Evolutionary conservation across 2,329 filamentous ascomycete genomes (phyloP).

Genomic region (Alternaria burnsii): DNA sequence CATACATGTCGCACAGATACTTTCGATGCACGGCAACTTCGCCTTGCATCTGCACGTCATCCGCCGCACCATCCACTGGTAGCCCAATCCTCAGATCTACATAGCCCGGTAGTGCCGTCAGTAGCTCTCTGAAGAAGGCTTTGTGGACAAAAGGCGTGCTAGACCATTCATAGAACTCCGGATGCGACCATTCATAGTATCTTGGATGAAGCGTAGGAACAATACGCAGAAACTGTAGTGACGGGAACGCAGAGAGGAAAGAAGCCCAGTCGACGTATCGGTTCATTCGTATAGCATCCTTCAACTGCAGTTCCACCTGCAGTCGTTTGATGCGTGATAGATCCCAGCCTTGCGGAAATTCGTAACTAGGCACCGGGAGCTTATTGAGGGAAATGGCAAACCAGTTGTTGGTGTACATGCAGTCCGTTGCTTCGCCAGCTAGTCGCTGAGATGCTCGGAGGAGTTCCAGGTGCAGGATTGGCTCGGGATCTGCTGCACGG

Average conservation of each 20-base stretch:
- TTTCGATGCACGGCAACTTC: slow-evolving; percentile 14
- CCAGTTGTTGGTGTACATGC: slow-evolving; percentile 39
- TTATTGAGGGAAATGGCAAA: slow-evolving; percentile 41
- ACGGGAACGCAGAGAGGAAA: slow-evolving; percentile 34
- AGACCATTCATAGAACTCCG: slow-evolving; percentile 34
- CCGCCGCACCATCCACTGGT: slow-evolving; percentile 7
- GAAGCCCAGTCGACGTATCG: slow-evolving; percentile 41
- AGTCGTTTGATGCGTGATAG: slow-evolving; percentile 32
- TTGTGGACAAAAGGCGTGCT: slow-evolving; percentile 38
- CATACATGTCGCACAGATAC: slow-evolving; percentile 34
- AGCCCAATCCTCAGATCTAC: slow-evolving; percentile 31
- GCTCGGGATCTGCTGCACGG: slow-evolving; percentile 22
- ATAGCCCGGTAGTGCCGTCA: slow-evolving; percentile 30
- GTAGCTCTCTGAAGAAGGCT: slow-evolving; percentile 40
- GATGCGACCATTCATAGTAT: slow-evolving; percentile 42
- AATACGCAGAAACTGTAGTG: slow-evolving; percentile 34
- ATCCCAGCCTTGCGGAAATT: slow-evolving; percentile 39
- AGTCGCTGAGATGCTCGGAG: slow-evolving; percentile 32
- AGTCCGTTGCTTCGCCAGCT: slow-evolving; percentile 36
- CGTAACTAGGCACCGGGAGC: slow-evolving; percentile 29
- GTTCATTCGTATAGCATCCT: slow-evolving; percentile 45
- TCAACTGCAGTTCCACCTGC: slow-evolving; percentile 40
- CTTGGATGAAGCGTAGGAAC: slow-evolving; percentile 37
- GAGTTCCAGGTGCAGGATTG: slow-evolving; percentile 33
- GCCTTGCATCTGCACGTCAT: slow-evolving; percentile 29